Evolutionary conservation across 2,329 filamentous ascomycete species (phyloP).

Genomic region (Nectriaceae sp.): DNA sequence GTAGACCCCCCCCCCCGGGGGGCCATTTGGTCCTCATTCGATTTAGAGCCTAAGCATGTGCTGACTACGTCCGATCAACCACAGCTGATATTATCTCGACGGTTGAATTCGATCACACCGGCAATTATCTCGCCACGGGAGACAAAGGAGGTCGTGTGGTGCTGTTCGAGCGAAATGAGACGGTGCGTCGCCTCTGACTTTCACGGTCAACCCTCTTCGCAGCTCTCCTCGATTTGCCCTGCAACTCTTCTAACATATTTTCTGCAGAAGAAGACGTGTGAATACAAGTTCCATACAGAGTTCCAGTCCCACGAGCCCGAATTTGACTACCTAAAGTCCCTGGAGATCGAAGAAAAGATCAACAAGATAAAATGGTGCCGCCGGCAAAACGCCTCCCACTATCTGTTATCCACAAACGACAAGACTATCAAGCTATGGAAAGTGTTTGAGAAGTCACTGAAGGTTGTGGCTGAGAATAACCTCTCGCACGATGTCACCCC

Average conservation of each 20-base stretch:
- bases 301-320: constrained; percentile 99
- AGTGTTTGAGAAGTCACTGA: constrained; percentile 98
- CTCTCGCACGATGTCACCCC: constrained; percentile 92
- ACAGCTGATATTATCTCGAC: constrained; percentile 88
- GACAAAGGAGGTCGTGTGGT: constrained; percentile 87
- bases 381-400: constrained; percentile 97
- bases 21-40: constrained; percentile 26
- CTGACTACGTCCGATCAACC: constrained; percentile 27
- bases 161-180: constrained; percentile 91
- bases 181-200: constrained; percentile 63
- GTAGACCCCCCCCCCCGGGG: no score
- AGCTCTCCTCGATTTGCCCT: not conserved
- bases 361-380: constrained; percentile 99
- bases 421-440: constrained; percentile 99
- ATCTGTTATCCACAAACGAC: constrained; percentile 96
- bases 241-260: no score
- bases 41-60: constrained; percentile 14
- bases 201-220: not conserved
- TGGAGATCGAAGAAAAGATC: constrained; percentile 99
- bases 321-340: constrained; percentile 98
- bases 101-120: constrained; percentile 87
- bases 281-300: constrained; percentile 99
- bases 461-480: constrained; percentile 99
- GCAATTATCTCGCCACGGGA: constrained; percentile 87
- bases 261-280: constrained; percentile 99